These are phyloP conservation scores for Rossbeevera mucosa DNA, from an alignment of 768 basidiomycete species.

Conservation along the genomic window DNA sequence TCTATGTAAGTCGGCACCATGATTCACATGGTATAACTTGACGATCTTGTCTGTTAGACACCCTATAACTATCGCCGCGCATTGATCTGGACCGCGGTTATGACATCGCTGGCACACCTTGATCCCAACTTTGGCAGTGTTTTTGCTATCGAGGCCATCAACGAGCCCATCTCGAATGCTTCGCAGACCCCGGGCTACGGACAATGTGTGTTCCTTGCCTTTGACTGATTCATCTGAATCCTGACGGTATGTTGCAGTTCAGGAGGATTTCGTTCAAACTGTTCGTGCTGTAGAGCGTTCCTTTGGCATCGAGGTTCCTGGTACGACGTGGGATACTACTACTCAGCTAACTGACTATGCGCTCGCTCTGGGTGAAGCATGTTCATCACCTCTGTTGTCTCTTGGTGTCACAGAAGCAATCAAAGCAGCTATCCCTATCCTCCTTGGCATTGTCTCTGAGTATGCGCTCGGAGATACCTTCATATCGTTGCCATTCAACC, in stretches of 20 bases:
- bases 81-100: conserved; percentile 76
- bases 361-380: conserved; percentile 27
- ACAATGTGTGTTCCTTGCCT: conserved; percentile 44
- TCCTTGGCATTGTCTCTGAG: conserved; percentile 26
- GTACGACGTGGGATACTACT: conserved; percentile 5
- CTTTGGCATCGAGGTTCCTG: conserved; percentile 47
- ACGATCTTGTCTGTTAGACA: conserved; percentile 36
- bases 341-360: conserved; percentile 34
- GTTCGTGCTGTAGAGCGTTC: conserved; percentile 60
- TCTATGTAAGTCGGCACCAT: conserved; percentile 52
- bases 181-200: conserved; percentile 63
- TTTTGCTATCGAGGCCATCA: conserved; percentile 69
- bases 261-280: conserved; percentile 64
- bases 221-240: not conserved
- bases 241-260: conserved; percentile 40
- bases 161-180: conserved; percentile 76
- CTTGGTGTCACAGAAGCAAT: conserved; percentile 32
- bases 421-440: conserved; percentile 34
- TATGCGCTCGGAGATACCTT: conserved; percentile 22
- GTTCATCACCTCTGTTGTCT: conserved; percentile 20
- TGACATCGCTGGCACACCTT: conserved; percentile 67
- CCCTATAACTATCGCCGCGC: conserved; percentile 71
- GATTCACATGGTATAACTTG: not conserved
- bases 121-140: conserved; percentile 63
- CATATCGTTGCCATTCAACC: conserved; percentile 17